Evolutionary conservation across 2,329 filamentous ascomycete genomes (phyloP).

Genomic region (Colletotrichum falcatum): DNA sequence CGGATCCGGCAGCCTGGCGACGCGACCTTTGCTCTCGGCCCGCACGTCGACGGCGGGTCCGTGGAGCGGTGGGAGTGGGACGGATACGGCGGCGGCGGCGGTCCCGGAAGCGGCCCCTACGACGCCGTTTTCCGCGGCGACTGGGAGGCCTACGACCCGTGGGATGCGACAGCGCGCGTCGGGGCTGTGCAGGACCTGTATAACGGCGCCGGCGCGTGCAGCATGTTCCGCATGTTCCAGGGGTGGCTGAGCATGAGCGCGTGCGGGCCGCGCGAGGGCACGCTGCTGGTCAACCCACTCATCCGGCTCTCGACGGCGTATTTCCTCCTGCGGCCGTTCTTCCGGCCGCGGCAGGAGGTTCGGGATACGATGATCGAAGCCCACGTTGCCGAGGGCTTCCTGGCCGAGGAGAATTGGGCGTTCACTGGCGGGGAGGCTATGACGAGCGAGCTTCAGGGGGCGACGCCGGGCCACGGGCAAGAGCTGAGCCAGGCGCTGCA

Average conservation of each 20-base stretch:
- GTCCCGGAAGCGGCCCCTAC: slow-evolving; percentile 71
- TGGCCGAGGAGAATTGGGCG: slow-evolving; percentile 70
- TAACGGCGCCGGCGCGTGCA: slow-evolving; percentile 83
- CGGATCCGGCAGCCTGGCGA: slow-evolving; percentile 80
- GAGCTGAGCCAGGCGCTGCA: slow-evolving; percentile 74
- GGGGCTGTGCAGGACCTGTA: slow-evolving; percentile 80
- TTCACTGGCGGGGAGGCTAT: slow-evolving; percentile 61
- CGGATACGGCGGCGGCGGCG: slow-evolving; percentile 67
- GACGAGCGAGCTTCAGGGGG: slow-evolving; percentile 75
- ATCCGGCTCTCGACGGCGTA: slow-evolving; percentile 82
- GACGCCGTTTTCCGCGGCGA: slow-evolving; percentile 76
- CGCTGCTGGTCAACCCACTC: slow-evolving; percentile 84
- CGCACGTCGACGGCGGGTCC: slow-evolving; percentile 80
- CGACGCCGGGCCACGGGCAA: slow-evolving; percentile 75
- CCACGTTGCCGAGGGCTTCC: slow-evolving; percentile 49
- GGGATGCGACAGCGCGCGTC: slow-evolving; percentile 79
- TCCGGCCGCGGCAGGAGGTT: slow-evolving; percentile 58
- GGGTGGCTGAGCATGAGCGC: slow-evolving; percentile 87
- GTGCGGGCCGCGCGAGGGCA: slow-evolving; percentile 81
- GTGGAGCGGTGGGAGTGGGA: slow-evolving; percentile 80
- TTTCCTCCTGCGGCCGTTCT: slow-evolving; percentile 86
- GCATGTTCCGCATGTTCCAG: slow-evolving; percentile 89
- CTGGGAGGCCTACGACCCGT: slow-evolving; percentile 88
- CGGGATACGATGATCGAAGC: slow-evolving; percentile 46
- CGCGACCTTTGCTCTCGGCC: slow-evolving; percentile 76